Evolutionary conservation across 2,329 filamentous ascomycete genomes (phyloP).

Genomic region (Magnaporthiopsis incrustans): DNA sequence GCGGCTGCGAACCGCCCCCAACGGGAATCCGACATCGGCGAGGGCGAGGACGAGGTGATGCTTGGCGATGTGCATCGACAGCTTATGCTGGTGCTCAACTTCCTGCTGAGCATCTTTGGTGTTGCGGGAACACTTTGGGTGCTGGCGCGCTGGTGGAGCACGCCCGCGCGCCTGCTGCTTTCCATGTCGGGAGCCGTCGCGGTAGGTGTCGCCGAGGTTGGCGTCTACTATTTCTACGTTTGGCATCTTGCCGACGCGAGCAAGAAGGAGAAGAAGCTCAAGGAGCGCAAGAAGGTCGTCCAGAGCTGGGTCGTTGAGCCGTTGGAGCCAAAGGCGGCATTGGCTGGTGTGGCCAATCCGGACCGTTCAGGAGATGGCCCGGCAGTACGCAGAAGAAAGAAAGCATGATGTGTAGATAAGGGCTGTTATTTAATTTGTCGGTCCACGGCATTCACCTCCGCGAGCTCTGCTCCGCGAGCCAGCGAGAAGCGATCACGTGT

Average conservation of each 20-base stretch:
- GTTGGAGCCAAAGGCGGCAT: slow-evolving; percentile 26
- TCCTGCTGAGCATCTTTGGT: slow-evolving; percentile 77
- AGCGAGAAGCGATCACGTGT: neutral
- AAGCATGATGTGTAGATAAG: neutral
- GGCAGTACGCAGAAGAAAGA: slow-evolving; percentile 2
- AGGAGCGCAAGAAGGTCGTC: slow-evolving; percentile 61
- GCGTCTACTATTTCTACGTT: slow-evolving; percentile 68
- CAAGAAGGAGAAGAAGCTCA: slow-evolving; percentile 47
- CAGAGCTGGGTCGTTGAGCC: slow-evolving; percentile 58
- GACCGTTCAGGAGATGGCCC: neutral
- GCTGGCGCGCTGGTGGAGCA: slow-evolving; percentile 67
- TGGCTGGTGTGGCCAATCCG: slow-evolving; percentile 15
- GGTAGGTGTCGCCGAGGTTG: slow-evolving; percentile 69
- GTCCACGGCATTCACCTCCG: no score
- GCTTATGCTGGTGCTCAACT: slow-evolving; percentile 78
- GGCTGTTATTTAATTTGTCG: no score
- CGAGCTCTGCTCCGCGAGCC: no score
- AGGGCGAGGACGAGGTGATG: slow-evolving; percentile 56
- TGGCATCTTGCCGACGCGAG: slow-evolving; percentile 64
- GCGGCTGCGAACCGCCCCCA: slow-evolving; percentile 43
- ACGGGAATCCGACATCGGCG: slow-evolving; percentile 35
- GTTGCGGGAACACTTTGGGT: slow-evolving; percentile 72
- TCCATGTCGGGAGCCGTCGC: slow-evolving; percentile 62
- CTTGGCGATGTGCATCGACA: slow-evolving; percentile 73
- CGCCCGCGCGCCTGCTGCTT: slow-evolving; percentile 60